These are phyloP conservation scores for Aspergillus baeticus DNA, from an alignment of 495 filamentous ascomycete genomes.

Conservation along the genomic window DNA sequence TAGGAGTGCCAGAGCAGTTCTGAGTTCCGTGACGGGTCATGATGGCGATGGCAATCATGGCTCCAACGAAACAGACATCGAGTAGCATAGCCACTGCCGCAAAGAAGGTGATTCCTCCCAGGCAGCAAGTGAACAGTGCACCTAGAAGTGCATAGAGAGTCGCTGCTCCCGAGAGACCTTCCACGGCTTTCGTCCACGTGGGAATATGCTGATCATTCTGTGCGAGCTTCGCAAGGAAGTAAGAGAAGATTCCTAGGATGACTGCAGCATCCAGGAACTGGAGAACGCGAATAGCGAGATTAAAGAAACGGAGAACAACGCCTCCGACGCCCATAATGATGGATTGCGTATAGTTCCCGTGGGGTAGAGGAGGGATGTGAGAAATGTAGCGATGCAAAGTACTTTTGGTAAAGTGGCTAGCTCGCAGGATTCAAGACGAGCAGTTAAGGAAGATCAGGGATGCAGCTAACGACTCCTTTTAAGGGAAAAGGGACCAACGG, in stretches of 20 bases:
- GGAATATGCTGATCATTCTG: conserved; percentile 58
- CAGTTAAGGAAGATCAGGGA: background rate
- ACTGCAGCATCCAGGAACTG: conserved; percentile 69
- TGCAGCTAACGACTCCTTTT: background rate
- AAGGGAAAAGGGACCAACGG: background rate
- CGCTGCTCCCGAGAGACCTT: conserved; percentile 74
- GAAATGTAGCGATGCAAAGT: background rate
- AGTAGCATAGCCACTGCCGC: conserved; percentile 70
- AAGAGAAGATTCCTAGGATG: conserved; percentile 79
- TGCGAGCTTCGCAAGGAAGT: conserved; percentile 48
- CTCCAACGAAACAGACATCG: conserved; percentile 78
- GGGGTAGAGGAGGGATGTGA: background rate
- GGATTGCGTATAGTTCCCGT: background rate
- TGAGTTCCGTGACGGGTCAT: conserved; percentile 64
- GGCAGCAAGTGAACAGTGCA: conserved; percentile 70
- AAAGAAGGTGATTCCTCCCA: conserved; percentile 75
- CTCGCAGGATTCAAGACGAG: background rate
- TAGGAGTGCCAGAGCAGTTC: conserved; percentile 59
- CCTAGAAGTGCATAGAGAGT: conserved; percentile 71
- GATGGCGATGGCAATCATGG: conserved; percentile 75
- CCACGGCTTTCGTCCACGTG: conserved; percentile 70
- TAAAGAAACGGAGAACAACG: conserved; percentile 59
- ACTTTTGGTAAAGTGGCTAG: background rate
- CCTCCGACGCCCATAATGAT: conserved; percentile 48
- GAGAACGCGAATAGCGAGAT: conserved; percentile 64